phyloP scores from a whole-genome alignment of 2,329 filamentous ascomycete genomes.

The Fusarium pseudonygamai region DNA sequence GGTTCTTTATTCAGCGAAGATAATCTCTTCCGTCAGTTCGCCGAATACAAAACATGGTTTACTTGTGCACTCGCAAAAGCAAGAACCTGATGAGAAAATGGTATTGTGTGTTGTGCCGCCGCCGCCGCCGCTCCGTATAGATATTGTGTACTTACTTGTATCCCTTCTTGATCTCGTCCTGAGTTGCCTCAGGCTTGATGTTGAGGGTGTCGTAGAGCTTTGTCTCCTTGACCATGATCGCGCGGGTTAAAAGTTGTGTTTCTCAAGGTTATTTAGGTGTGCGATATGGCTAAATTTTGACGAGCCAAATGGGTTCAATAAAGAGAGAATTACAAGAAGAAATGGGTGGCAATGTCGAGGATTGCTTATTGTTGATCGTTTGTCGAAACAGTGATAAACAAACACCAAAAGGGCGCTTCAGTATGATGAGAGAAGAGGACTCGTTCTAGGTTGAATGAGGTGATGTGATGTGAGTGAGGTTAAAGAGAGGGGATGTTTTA shows the following conservation, averaged over 20 bases:
- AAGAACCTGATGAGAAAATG: not conserved
- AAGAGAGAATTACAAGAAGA: constrained; percentile 14
- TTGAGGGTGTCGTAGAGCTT: constrained; percentile 91
- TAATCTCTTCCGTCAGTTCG: not conserved
- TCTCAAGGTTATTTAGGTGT: not conserved
- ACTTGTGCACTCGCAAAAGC: not conserved
- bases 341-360: not conserved
- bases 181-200: constrained; percentile 80
- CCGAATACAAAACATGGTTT: not conserved
- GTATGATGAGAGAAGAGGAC: not conserved
- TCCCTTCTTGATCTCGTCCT: constrained; percentile 97
- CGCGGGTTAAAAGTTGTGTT: constrained; percentile 22
- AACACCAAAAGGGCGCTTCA: constrained; percentile 14
- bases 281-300: constrained; percentile 10
- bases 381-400: constrained; percentile 8
- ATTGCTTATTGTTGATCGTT: constrained; percentile 20
- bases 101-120: not conserved
- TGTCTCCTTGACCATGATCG: constrained; percentile 89
- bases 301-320: constrained; percentile 7
- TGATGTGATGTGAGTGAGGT: constrained; percentile 14
- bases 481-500: constrained; percentile 19
- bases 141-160: constrained; percentile 71
- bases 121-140: constrained; percentile 1
- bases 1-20: not conserved
- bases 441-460: constrained; percentile 4